Base-by-base conservation (phyloP, 2,329 filamentous ascomycete species). In the Stagonosporopsis rhizophila region DNA sequence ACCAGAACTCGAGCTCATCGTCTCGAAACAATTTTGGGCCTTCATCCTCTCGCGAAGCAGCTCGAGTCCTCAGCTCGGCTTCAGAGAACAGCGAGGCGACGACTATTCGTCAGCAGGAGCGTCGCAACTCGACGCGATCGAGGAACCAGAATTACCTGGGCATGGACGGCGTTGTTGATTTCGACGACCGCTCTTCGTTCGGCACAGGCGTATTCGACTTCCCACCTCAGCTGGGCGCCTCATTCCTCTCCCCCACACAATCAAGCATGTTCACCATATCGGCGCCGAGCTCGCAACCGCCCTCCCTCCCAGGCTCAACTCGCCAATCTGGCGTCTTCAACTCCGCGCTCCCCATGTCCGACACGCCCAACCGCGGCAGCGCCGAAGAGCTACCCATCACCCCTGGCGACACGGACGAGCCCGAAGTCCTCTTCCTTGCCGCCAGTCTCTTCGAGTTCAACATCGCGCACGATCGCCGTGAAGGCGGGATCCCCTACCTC, bases 361-460 rank as follows among this genome's bases (percentile, higher is more conserved):
- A 96, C 66, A 73, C 67, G 2, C 73, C 72, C 6, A 58, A 64
- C 19, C 62, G 66, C 4, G 62, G 65, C 39, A 66, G 65, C 20
- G 56, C 61, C 23, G 66, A 62, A 28, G 66, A 69, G 4, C 60
- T 67, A 1, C 70, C 70, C 2, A 60, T 60, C 6, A 70, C 72
- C 4, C 35, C 81, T 74, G 41, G 80, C 80, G 48, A 80, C 35
- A 77, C 79, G 23, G 80, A 84, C 46, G 82, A 86, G 20, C 89
- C 88, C 61, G 89, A 88, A 53, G 86, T 96, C 7, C 80, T 98
- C 41, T 99, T 96, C 83, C 83, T 97, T 17, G 95, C 93, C 14
- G 95, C 94, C 19, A 96, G 91, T 67, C 84, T 98, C 28, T 98
- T 96, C 72, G 93, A 98, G 75, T 99, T 98, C 79, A 96, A 96